phyloP scores from a whole-genome alignment of 805 yeast species.

The Yarrowia alimentaria region DNA sequence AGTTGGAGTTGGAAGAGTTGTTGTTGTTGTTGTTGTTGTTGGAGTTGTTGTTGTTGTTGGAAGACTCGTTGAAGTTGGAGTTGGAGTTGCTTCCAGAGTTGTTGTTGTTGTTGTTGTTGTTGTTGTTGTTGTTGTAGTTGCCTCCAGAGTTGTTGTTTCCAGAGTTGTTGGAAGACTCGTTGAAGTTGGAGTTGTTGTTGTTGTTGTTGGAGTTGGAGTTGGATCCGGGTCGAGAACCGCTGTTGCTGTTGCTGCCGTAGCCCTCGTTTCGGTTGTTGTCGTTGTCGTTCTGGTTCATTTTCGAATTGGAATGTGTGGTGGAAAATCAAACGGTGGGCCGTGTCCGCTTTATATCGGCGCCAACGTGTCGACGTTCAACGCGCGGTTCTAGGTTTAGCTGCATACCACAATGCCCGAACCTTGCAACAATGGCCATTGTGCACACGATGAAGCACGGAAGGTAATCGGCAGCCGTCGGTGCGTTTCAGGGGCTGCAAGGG shows the following conservation, averaged over 20 bases:
- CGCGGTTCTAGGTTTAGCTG: too few species aligned
- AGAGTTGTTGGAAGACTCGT: constrained; percentile 1
- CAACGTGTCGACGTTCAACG: too few species aligned
- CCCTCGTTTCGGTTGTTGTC: constrained; percentile 4
- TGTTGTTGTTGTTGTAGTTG: not conserved
- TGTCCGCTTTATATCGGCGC: not conserved
- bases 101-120: not conserved
- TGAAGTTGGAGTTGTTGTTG: not conserved
- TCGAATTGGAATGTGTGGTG: not conserved
- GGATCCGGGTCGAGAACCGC: not conserved
- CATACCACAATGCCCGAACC: too few species aligned
- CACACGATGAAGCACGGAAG: too few species aligned
- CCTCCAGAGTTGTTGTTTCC: not conserved
- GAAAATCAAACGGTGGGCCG: not conserved
- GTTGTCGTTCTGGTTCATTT: constrained; percentile 14
- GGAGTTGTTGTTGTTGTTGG: not conserved
- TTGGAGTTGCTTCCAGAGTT: not conserved
- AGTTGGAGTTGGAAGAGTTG: constrained; percentile 12
- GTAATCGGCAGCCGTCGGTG: too few species aligned
- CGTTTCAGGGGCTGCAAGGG: too few species aligned
- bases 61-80: not conserved
- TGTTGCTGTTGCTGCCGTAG: not conserved
- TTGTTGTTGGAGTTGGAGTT: not conserved
- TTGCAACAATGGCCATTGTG: too few species aligned
- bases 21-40: not conserved